Base-by-base conservation (phyloP, 352 stramenopile species). In the Phytophthora vignae region DNA sequence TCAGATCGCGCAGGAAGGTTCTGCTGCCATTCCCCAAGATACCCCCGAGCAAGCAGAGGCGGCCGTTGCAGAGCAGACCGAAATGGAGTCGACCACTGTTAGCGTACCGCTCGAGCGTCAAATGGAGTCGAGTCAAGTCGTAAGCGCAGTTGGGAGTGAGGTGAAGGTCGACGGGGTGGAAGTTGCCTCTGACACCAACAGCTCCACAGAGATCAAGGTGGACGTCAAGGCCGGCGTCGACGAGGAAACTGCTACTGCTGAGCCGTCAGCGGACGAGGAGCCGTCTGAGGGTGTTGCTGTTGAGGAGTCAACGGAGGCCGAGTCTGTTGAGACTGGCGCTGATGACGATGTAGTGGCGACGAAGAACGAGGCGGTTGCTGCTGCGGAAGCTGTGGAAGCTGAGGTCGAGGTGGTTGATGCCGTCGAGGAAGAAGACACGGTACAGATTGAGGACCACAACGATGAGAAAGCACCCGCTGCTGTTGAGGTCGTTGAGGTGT, bases 21-120 rank as follows among this genome's bases (percentile, higher is more conserved):
- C 63, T 67, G 67, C 57, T 53, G 62, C 40, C 64, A 76, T 73
- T 79, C 68, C 49, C 14, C 49, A 71, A 74, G 60, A 66, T 68
- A 19, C 71, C 6, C 11, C 25, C 17, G 58, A 17, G 38, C 4
- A 58, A 60, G 22, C 38, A n/a, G 36, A 64, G 8, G 40, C 19
- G 19, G 31, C 31, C 21, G 31, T 53, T 50, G 42, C 14, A 9
- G 2, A 22, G 42, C 12, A 64, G 46, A 3, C 53, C 5, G 59
- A 49, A 14, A 77, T 65, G 55, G 44, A 69, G 57, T 42, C 33
- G 33, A 5, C 33, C 27, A 19, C 14, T n/a, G 33, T 17, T 15
- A 4, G 9, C 27, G 54, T 31, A n/a, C 29, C 55, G 33, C 25
- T 55, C 19, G 61, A 66, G 61, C 46, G 36, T 36, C 61, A 71